Conservation (phyloP, 305 asterid species). For the Ruellia speciosa region DNA sequence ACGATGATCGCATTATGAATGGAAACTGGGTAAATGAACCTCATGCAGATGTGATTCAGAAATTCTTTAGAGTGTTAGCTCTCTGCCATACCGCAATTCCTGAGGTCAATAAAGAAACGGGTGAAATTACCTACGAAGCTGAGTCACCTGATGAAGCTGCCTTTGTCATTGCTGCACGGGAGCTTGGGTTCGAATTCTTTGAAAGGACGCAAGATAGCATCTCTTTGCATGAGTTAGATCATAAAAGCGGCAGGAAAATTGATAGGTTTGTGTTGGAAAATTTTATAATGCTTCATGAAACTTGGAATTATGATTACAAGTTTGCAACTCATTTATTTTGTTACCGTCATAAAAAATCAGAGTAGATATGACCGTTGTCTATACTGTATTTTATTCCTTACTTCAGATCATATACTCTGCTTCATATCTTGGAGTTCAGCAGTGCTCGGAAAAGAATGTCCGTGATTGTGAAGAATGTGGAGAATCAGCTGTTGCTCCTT, state of each 20-base stretch:
- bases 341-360: no score
- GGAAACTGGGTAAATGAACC: conserved; percentile 78
- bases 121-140: conserved; percentile 75
- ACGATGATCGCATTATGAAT: conserved; percentile 74
- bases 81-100: conserved; percentile 96
- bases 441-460: conserved; percentile 95
- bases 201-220: conserved; percentile 78
- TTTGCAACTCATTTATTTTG: no score
- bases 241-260: conserved; percentile 37
- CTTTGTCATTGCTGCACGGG: conserved; percentile 89
- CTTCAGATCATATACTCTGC: conserved; percentile 72
- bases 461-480: conserved; percentile 57
- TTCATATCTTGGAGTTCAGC: conserved; percentile 86
- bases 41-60: conserved; percentile 52
- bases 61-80: conserved; percentile 75
- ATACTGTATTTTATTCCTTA: conserved; percentile 11
- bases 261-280: conserved; percentile 42
- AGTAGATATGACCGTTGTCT: neutral
- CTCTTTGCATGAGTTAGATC: conserved; percentile 69
- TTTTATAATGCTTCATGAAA: neutral
- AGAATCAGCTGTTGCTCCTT: conserved; percentile 70
- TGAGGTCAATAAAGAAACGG: conserved; percentile 51
- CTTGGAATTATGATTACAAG: no score
- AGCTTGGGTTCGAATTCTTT: conserved; percentile 80
- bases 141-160: conserved; percentile 99